Conservation (phyloP, 2,329 filamentous ascomycete species). For the Thelonectria discophora region DNA sequence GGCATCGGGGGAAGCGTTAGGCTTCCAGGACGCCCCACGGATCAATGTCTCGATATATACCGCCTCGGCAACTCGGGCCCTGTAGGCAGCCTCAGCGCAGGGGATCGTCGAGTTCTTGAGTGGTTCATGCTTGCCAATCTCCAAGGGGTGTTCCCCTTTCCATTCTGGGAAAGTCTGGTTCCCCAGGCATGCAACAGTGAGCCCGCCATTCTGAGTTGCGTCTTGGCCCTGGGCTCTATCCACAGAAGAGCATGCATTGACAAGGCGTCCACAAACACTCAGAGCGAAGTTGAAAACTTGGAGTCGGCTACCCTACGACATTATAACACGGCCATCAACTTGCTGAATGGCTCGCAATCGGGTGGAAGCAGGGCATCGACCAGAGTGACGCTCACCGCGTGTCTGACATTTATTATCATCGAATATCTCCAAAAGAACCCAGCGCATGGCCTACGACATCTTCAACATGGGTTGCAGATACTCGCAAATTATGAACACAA, state of each 20-base stretch:
- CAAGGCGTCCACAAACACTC: not conserved
- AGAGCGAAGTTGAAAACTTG: not conserved
- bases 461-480: slow-evolving; percentile 13
- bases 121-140: slow-evolving; percentile 11
- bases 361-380: slow-evolving; percentile 2
- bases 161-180: slow-evolving; percentile 15
- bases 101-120: not conserved
- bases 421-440: slow-evolving; percentile 14
- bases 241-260: slow-evolving; percentile 8
- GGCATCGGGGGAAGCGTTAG: not conserved
- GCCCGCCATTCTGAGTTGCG: slow-evolving; percentile 12
- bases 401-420: slow-evolving; percentile 8
- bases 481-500: not conserved
- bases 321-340: slow-evolving; percentile 14
- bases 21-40: not conserved
- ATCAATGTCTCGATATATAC: slow-evolving; percentile 3
- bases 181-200: slow-evolving; percentile 13
- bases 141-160: slow-evolving; percentile 15
- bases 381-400: slow-evolving; percentile 7
- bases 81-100: slow-evolving; percentile 5
- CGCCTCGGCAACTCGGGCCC: not conserved
- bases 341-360: slow-evolving; percentile 6
- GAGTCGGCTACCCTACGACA: not conserved
- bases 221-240: slow-evolving; percentile 15
- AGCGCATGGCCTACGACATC: slow-evolving; percentile 6